Evolutionary conservation across 805 yeast species (phyloP).

Genomic region (Jamesozyma gamospora): DNA sequence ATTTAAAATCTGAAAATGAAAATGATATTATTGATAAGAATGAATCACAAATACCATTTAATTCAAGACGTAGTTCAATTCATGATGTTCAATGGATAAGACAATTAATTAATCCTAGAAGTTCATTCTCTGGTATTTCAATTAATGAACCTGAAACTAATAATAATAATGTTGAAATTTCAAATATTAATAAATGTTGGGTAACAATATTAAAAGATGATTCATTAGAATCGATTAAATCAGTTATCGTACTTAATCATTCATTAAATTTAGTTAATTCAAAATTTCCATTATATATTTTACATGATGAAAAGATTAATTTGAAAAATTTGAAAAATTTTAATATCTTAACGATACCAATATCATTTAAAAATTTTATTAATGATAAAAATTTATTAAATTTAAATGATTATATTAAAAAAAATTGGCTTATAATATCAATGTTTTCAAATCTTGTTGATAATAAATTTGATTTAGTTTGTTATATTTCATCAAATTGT

Average conservation of each 20-base stretch:
- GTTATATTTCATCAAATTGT: constrained; percentile 26
- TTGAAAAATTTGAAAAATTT: constrained; percentile 7
- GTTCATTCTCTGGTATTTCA: constrained; percentile 27
- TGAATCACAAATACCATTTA: neutral
- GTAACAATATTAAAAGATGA: constrained; percentile 20
- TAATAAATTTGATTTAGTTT: constrained; percentile 19
- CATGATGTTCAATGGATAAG: constrained; percentile 28
- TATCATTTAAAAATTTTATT: constrained; percentile 2
- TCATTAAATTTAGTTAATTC: constrained; percentile 18
- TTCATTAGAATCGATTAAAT: constrained; percentile 14
- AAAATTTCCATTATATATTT: constrained; percentile 17
- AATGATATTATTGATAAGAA: neutral
- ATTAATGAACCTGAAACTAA: constrained; percentile 12
- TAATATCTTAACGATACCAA: constrained; percentile 6
- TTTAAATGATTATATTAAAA: neutral
- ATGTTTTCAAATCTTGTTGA: constrained; percentile 17
- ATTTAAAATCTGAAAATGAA: too few relatives aligned
- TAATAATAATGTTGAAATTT: too few relatives aligned
- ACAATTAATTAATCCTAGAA: constrained; percentile 28
- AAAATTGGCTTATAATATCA: constrained; percentile 13
- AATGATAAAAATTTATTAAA: neutral
- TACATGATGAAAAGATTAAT: constrained; percentile 13
- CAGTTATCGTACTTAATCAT: constrained; percentile 18
- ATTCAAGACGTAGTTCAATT: constrained; percentile 20
- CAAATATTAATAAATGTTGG: constrained; percentile 15